A percentile compares a stretch with the other conserved stretches of the same genome.
phyloP scores from a whole-genome alignment of 2,329 filamentous ascomycete genomes.

The Monilinia polystroma region DNA sequence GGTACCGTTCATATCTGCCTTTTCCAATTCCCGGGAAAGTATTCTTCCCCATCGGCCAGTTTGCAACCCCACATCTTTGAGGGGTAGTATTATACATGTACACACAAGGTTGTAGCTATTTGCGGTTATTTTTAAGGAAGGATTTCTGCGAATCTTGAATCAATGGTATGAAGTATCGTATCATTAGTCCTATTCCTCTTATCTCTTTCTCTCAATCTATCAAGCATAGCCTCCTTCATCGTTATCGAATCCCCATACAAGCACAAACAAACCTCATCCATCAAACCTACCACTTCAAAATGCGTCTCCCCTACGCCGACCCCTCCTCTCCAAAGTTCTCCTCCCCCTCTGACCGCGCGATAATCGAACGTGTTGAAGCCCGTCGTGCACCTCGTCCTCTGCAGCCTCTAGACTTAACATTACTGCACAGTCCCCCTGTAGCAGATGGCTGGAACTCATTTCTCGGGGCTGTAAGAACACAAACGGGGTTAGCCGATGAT shows the following conservation, averaged over 20 bases:
- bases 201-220: conserved; percentile 6
- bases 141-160: not conserved
- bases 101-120: not conserved
- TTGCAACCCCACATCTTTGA: conserved; percentile 19
- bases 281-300: conserved; percentile 39
- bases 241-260: conserved; percentile 1
- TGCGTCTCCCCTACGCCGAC: conserved; percentile 66
- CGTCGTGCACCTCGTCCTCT: conserved; percentile 69
- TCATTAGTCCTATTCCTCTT: not conserved
- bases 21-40: conserved; percentile 17
- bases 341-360: conserved; percentile 50
- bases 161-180: conserved; percentile 10
- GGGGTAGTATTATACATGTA: conserved; percentile 4
- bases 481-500: conserved; percentile 50
- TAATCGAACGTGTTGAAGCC: conserved; percentile 62
- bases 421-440: conserved; percentile 71
- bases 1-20: not conserved
- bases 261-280: conserved; percentile 3
- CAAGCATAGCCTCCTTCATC: not conserved
- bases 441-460: conserved; percentile 76
- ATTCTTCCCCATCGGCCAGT: conserved; percentile 10
- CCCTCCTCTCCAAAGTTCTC: conserved; percentile 49
- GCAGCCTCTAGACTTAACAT: conserved; percentile 71
- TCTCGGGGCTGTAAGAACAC: conserved; percentile 61
- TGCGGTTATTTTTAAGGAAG: not conserved